Evolutionary conservation across 2,329 filamentous ascomycete species (phyloP), one percentile per base, ranked within the genome.

Genomic region (Phialophora expanda): DNA sequence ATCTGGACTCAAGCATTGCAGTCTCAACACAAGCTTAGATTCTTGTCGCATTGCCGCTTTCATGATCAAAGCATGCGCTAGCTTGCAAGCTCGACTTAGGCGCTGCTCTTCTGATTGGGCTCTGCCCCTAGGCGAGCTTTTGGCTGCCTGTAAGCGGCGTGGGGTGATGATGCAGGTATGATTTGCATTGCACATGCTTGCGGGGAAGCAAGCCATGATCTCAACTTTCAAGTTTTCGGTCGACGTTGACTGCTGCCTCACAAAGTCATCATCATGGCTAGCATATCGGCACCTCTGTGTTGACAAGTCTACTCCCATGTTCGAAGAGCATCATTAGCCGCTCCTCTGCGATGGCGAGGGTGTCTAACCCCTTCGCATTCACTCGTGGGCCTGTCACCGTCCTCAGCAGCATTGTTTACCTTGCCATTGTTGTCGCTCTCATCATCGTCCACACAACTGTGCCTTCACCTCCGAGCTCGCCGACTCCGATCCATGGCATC

Each of bases 301-400:
- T 48, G 14, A 11, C 30, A 41, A 24, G 17, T 57, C n/a, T 32
- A 12, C 20, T 55, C 58, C 55, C 26, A 67, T 67, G 66, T 44
- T 59, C 65, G 65, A 59, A 65, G 12, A 22, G 32, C 54, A 32
- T 55, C 11, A 3, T 32, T 34, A 9, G 7, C 14, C 46, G 28
- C 56, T 30, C 28, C 8, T 56, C 22, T 22, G 62, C 60, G 50
- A 73, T 73, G 71, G 71, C 70, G 41, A 70, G 63, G 56, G 66
- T 73, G 56, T 71, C 64, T 69, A 83, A 83, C 66, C 81, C 81
- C 41, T 70, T 97, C 74, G 89, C 88, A 66, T 99, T 98, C 79
- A 87, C 87, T 67, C 90, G 92, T 30, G 84, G 87, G 70, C 89
- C 92, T 58, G 94, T 98, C 65, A 93, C 91, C 41, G 83, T 97